Evolutionary conservation across 495 filamentous ascomycete species (phyloP), one percentile per base, ranked within the genome.

Genomic region (Penicillium verhagenii): DNA sequence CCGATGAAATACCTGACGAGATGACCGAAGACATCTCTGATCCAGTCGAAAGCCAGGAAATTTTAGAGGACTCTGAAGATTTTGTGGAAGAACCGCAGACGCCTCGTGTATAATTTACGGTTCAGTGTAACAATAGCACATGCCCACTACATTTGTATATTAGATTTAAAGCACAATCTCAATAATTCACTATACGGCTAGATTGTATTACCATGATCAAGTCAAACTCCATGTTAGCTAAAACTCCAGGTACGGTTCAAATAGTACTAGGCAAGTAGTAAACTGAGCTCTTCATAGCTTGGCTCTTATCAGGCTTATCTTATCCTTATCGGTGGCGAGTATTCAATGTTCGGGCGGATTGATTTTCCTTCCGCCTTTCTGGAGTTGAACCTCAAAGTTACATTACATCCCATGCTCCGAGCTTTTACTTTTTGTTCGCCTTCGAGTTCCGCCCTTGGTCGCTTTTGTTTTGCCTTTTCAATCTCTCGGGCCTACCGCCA

Each of bases 321-420:
- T 74, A 77, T 75, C 72, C 63, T 75, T 74, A 77, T 75, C 72
- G 49, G 70, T 73, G 72, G 72, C 74, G 54, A 65, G 33, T 4
- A 38, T 46, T 56, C 60, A 65, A 33, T 4, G 14, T 46, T 56
- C 60, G 54, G 70, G 67, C 61, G 61, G 54, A 71, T 70, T 67
- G 65, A 74, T 76, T 75, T 76, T 76, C 73, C 74, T 59, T 61
- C 61, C 57, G 45, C 63, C 68, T 60, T 61, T 26, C 6, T 50
- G 14, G 21, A 37, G 18, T 24, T 37, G 16, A 37, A 50, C 16
- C 47, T 39, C 46, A 35, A 20, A 11, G 18, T 6, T 39, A 35
- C 33, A 35, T 35, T 35, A 14, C 33, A 35, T 35, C 6, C 13
- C 19, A n/a, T 16, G 8, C 47, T 48, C n/a, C 28, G 47, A 18